Base-by-base conservation (phyloP, 148 eudicot species). In the Mesembryanthemum crystallinum region DNA sequence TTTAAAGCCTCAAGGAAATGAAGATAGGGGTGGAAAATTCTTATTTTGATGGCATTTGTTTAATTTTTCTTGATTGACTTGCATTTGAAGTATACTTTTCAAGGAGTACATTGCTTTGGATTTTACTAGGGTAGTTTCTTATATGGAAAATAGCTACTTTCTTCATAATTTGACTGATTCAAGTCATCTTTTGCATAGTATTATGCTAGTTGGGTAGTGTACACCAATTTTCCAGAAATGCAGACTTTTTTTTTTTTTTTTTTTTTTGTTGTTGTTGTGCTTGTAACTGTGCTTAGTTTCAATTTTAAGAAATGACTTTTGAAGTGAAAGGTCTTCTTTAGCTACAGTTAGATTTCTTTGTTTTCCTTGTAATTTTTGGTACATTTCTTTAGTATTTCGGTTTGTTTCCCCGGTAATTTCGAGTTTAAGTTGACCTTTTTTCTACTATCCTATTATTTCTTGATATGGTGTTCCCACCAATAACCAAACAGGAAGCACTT, bases 161-260 rank as follows among this genome's bases (percentile, higher is more conserved):
- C 24, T 43, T 55, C 64, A 71, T 54, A n/a, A 25, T 39, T 42
- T 37, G 30, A 13, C n/a, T 71, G 21, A 52, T 24, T 20, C 21
- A 51, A 45, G 25, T 24, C n/a, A n/a, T n/a, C 17, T 70, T 33
- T 30, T 33, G 28, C 30, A 33, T 33, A 72, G 39, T 49, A 9
- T 61, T 17, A 27, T 43, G 76, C 33, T 73, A n/a, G n/a, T 62
- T 61, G 33, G 30, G 49, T 25, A 5, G 20, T 61, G 54, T 47
- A 0, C 8, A 9, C 30, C 8, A 20, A 32, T 43, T 47, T 51
- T 1, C 67, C 61, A 18, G 58, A 72, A 35, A n/a, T 37, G 14
- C 23, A 51, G 49, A 64, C 29, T 73, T 59, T 73, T 73, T 77
- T 49, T 70, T 24, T 6, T 49, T 51, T 51, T 73, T 59, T 73